Evolutionary conservation across 2,329 filamentous ascomycete species (phyloP).

Genomic region (Blastomyces parvus): DNA sequence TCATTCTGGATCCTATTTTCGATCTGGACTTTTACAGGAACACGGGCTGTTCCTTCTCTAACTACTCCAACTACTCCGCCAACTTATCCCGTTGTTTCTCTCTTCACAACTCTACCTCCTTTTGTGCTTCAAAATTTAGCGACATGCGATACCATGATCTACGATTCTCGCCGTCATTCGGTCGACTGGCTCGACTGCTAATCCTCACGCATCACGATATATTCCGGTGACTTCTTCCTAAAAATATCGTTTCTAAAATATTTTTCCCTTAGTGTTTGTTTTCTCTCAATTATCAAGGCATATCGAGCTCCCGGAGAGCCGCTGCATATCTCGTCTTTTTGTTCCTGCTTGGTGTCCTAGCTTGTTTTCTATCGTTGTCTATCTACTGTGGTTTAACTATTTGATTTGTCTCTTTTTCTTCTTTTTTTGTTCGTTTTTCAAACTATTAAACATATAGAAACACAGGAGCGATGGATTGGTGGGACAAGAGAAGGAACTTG

Average conservation of each 20-base stretch:
- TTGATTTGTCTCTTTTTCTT: background rate
- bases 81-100: background rate
- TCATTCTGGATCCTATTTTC: background rate
- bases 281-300: background rate
- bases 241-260: background rate
- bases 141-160: background rate
- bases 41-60: background rate
- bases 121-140: background rate
- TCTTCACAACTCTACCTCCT: background rate
- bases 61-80: background rate
- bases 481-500: background rate
- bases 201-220: background rate
- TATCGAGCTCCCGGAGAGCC: background rate
- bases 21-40: background rate
- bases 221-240: background rate
- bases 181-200: slow-evolving; percentile 5
- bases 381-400: background rate
- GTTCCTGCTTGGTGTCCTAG: background rate
- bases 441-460: background rate
- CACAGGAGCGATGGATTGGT: background rate
- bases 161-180: background rate
- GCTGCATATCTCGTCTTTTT: background rate
- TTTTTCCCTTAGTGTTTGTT: background rate
- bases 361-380: background rate
- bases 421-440: background rate